Evolutionary conservation across 768 basidiomycete genomes (phyloP).

Genomic region (Pleurotus pulmonarius): DNA sequence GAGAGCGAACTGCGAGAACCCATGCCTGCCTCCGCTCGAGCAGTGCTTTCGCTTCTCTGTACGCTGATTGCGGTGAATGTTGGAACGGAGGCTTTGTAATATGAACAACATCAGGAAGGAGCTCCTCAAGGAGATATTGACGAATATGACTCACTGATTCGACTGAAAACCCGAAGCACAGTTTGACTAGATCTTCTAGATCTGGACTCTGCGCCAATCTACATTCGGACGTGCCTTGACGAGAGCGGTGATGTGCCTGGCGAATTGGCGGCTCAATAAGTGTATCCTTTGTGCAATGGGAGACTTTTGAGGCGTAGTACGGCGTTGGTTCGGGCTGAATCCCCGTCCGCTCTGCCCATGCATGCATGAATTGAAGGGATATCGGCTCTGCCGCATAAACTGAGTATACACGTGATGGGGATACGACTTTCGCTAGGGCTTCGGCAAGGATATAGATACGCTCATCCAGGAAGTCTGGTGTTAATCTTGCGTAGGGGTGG

Average conservation of each 20-base stretch:
- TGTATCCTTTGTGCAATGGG: conserved; percentile 47
- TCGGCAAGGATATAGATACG: conserved; percentile 40
- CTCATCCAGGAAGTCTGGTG: conserved; percentile 28
- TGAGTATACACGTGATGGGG: conserved; percentile 51
- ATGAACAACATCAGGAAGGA: background rate
- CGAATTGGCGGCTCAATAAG: conserved; percentile 21
- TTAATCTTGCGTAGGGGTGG: conserved; percentile 35
- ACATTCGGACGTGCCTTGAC: conserved; percentile 39
- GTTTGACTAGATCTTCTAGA: background rate
- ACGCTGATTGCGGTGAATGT: conserved; percentile 37
- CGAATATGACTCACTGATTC: conserved; percentile 45
- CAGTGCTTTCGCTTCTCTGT: conserved; percentile 46
- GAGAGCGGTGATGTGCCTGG: conserved; percentile 38
- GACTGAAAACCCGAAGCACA: conserved; percentile 54
- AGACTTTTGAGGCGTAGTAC: conserved; percentile 62
- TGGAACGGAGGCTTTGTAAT: conserved; percentile 49
- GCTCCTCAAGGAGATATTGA: background rate
- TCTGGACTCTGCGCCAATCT: background rate
- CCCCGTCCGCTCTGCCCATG: conserved; percentile 47
- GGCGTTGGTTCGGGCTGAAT: conserved; percentile 31
- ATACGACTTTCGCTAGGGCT: conserved; percentile 31
- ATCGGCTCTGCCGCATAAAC: conserved; percentile 56
- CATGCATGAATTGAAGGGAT: conserved; percentile 37
- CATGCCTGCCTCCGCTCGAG: conserved; percentile 49
- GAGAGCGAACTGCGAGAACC: conserved; percentile 49